Evolutionary conservation across 73 alveolate genomes (phyloP).

Genomic region (Paramecium sexaurelia): DNA sequence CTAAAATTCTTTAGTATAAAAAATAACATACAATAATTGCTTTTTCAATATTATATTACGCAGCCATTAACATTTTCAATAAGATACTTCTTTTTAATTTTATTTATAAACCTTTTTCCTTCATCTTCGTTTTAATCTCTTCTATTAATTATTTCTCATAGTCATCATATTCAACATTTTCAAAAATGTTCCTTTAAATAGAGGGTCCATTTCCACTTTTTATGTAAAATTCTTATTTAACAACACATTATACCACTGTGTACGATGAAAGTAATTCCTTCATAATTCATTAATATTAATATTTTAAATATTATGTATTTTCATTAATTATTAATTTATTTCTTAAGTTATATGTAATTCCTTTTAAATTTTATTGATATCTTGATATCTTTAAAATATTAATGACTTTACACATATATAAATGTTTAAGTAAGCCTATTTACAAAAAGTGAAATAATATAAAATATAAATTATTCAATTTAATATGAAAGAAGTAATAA

Average conservation of each 20-base stretch:
- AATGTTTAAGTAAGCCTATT: too few relatives aligned
- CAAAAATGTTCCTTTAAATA: slow-evolving; percentile 41
- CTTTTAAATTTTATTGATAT: background rate
- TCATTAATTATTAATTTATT: background rate
- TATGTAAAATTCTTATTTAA: background rate
- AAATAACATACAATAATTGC: slow-evolving; percentile 19
- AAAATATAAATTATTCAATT: too few relatives aligned
- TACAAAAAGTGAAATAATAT: background rate
- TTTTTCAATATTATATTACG: slow-evolving; percentile 32
- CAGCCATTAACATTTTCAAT: slow-evolving; percentile 23
- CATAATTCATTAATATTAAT: background rate
- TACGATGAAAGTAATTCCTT: slow-evolving; percentile 23
- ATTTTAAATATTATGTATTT: background rate
- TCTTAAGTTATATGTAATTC: background rate
- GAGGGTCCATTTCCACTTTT: slow-evolving; percentile 39
- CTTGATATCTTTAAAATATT: too few relatives aligned
- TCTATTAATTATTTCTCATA: slow-evolving; percentile 41
- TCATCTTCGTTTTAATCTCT: background rate
- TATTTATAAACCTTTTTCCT: background rate
- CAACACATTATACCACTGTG: background rate
- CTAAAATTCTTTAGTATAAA: background rate
- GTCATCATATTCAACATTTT: slow-evolving; percentile 48
- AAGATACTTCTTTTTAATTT: background rate
- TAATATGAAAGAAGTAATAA: too few relatives aligned
- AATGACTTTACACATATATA: too few relatives aligned